Conservation (phyloP, 2,329 filamentous ascomycete species). For the Botrytis medusae region DNA sequence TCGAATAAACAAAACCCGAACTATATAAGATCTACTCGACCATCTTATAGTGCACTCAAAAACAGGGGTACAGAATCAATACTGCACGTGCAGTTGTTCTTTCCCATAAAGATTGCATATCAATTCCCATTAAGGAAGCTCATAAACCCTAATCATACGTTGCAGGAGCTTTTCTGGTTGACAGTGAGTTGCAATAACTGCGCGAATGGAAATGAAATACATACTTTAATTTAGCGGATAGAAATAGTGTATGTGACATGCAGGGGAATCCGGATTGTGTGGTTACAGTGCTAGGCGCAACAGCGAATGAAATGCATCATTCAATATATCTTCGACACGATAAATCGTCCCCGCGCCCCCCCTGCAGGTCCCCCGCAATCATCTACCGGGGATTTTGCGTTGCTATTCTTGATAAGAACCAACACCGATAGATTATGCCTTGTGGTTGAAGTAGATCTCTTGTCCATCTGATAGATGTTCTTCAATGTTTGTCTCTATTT, state of each 20-base stretch:
- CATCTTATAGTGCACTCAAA: neutral
- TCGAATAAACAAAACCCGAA: neutral
- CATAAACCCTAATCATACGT: slow-evolving; percentile 1
- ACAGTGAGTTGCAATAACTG: neutral
- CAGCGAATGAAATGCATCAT: slow-evolving; percentile 13
- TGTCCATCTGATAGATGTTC: slow-evolving; percentile 1
- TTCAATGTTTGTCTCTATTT: slow-evolving; percentile 6
- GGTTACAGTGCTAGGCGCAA: neutral
- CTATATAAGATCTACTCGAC: slow-evolving; percentile 9
- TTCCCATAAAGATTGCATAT: neutral
- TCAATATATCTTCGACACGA: neutral
- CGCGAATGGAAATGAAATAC: neutral
- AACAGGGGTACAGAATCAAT: neutral
- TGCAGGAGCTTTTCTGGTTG: neutral
- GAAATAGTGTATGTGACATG: slow-evolving; percentile 16
- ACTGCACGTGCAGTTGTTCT: neutral
- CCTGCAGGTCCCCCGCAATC: slow-evolving; percentile 11
- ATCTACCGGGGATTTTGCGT: slow-evolving; percentile 9
- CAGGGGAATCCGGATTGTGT: slow-evolving; percentile 6
- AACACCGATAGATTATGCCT: neutral
- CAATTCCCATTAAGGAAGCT: slow-evolving; percentile 16
- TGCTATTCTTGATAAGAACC: neutral
- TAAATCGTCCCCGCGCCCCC: neutral
- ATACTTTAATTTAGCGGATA: slow-evolving; percentile 5
- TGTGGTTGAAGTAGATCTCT: neutral